These are phyloP conservation scores for Podosphaera aphanis DNA, from an alignment of 2,329 filamentous ascomycete genomes.

Conservation along the genomic window DNA sequence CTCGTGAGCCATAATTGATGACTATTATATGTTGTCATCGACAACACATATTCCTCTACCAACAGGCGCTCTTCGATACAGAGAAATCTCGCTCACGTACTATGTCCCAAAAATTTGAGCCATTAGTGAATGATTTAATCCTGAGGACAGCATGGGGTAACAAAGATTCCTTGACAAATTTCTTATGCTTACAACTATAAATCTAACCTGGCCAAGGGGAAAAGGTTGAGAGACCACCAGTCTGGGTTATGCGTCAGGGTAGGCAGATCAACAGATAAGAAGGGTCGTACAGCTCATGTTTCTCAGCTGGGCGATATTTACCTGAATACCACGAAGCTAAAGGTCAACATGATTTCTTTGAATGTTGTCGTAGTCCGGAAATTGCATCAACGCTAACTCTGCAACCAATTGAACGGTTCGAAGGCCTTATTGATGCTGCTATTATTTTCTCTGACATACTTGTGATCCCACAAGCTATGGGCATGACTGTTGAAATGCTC, in stretches of 20 bases:
- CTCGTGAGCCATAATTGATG: no score
- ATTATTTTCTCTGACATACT: conserved; percentile 99
- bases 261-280: conserved; percentile 8
- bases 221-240: conserved; percentile 73
- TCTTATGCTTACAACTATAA: background rate
- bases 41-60: no score
- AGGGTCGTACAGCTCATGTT: background rate
- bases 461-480: conserved; percentile 91
- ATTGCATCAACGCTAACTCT: conserved; percentile 82
- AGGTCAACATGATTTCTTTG: conserved; percentile 79
- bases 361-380: conserved; percentile 83
- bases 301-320: conserved; percentile 72
- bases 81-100: no score
- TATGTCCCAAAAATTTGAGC: conserved; percentile 35
- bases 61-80: no score
- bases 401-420: conserved; percentile 81
- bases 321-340: conserved; percentile 96
- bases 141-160: conserved; percentile 71
- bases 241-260: conserved; percentile 99
- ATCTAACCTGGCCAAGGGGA: conserved; percentile 33
- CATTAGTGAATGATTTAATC: conserved; percentile 79
- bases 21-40: no score
- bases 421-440: conserved; percentile 75
- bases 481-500: conserved; percentile 96
- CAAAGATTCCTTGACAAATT: background rate